phyloP scores from a whole-genome alignment of 2,329 filamentous ascomycete species.

The Nigrospora sphaerica region DNA sequence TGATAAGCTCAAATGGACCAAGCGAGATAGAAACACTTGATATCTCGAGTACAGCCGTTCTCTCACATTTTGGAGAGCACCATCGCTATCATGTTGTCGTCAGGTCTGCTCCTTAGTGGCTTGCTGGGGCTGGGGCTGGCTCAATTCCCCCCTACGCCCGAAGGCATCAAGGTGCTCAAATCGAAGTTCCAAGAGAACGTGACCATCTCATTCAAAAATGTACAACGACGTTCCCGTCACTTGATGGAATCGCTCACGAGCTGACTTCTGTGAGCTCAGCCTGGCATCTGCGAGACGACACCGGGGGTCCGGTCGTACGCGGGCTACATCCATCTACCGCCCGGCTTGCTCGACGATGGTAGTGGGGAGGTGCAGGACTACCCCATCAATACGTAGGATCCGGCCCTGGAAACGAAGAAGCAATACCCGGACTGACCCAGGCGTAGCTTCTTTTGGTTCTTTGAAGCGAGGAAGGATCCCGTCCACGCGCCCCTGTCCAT shows the following conservation, averaged over 20 bases:
- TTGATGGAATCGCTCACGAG: not conserved
- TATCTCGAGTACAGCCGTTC: no score
- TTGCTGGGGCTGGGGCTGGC: constrained; percentile 8
- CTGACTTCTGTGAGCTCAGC: constrained; percentile 31
- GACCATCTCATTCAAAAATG: constrained; percentile 52
- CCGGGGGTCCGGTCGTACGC: constrained; percentile 54
- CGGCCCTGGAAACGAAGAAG: no score
- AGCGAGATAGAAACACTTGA: no score
- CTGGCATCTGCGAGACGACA: constrained; percentile 45
- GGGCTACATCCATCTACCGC: constrained; percentile 50
- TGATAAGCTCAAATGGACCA: no score
- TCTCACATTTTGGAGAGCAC: no score
- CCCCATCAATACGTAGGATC: constrained; percentile 37
- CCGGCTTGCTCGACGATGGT: constrained; percentile 26
- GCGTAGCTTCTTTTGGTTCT: constrained; percentile 25
- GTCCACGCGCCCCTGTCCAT: constrained; percentile 35
- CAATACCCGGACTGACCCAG: no score
- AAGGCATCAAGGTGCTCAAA: constrained; percentile 36
- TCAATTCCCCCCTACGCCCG: constrained; percentile 20
- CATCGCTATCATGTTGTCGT: not conserved
- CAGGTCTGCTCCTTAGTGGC: not conserved
- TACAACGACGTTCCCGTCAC: not conserved
- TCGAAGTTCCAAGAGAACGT: constrained; percentile 52
- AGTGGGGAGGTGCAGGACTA: constrained; percentile 38
- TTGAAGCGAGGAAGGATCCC: constrained; percentile 23